Base-by-base conservation (phyloP, 1,284 basidiomycete genomes). In the Ceratorhiza oryzae-sativae region DNA sequence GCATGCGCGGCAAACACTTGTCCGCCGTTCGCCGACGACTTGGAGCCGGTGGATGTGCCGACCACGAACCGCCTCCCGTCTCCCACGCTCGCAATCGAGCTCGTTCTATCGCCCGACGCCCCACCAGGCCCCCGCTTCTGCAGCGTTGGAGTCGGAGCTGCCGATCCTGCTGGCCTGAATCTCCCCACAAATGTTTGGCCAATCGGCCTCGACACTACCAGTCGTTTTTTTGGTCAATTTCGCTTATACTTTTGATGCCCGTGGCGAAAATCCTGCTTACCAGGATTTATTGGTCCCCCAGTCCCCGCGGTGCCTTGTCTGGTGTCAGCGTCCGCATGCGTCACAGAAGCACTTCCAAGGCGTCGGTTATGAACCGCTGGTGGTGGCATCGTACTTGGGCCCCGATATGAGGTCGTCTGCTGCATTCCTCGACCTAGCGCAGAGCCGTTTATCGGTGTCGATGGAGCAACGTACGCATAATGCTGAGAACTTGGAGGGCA, bases 1-100 rank as follows among this genome's bases (percentile, higher is more conserved):
- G 34, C 45, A 15, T 55, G 56, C 32, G 34, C 58, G n/a, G 20
- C 58, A 58, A 58, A 58, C 27, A 30, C 13, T 32, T 53, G 49
- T 53, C 49, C 49, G 9, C 9, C 18, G 42, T 23, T 10, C 51
- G 34, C 25, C 25, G 60, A 34, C 18, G 49, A 27, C n/a, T 65
- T 68, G 32, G 63, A 45, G 36, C 51, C 25, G 23, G 20, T 56
- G 23, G 63, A 51, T 32, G 51, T 68, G 2, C 63, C 51, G n/a
- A 51, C 51, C 34, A 68, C 41, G 39, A 68, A 68, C 36, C 63
- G 63, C 30, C 63, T 53, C 39, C 36, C 63, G 10, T 68, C 63
- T 56, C 63, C 51, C 51, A 56, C 49, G 18, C 27, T 58, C 30
- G 55, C 6, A 56, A 68, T 56, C 23, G 27, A 25, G 12, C 63